A percentile compares a stretch with the other conserved stretches of the same genome.
Conservation (phyloP, 495 filamentous ascomycete genomes). For the Aspergillus sparsus region DNA sequence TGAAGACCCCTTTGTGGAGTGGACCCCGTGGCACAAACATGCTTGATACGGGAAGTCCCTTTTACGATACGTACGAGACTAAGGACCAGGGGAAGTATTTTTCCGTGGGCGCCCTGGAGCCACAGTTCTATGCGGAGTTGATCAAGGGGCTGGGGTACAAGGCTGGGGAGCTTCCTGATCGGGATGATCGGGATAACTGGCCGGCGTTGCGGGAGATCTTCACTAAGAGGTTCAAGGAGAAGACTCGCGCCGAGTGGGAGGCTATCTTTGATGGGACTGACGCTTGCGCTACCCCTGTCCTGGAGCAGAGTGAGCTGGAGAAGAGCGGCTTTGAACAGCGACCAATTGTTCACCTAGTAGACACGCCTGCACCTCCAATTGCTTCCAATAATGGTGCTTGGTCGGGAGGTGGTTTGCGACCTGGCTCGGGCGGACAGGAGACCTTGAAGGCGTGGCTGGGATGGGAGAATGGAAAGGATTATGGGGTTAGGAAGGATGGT, state of each 20-base stretch:
- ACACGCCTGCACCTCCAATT: conserved; percentile 63
- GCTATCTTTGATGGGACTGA: conserved; percentile 81
- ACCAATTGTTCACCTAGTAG: conserved; percentile 67
- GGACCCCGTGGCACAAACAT: conserved; percentile 69
- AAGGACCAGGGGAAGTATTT: conserved; percentile 75
- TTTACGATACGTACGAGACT: conserved; percentile 85
- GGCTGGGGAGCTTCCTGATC: conserved; percentile 52
- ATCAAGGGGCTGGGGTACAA: conserved; percentile 63
- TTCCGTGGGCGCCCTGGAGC: conserved; percentile 88
- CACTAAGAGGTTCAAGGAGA: conserved; percentile 64
- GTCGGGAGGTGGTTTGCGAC: conserved; percentile 54
- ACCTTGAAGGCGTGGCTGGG: conserved; percentile 74
- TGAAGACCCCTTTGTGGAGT: conserved; percentile 60
- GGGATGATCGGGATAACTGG: conserved; percentile 64
- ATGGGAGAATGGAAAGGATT: conserved; percentile 72
- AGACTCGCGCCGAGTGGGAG: conserved; percentile 83
- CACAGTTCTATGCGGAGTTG: conserved; percentile 74
- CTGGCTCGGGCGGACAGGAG: conserved; percentile 72
- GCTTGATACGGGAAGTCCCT: conserved; percentile 83
- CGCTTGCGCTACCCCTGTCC: conserved; percentile 86
- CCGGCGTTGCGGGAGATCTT: conserved; percentile 60
- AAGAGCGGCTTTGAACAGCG: conserved; percentile 69
- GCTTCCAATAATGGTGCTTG: conserved; percentile 64
- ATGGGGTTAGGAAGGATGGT: conserved; percentile 58
- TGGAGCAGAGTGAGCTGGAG: conserved; percentile 73